Evolutionary conservation across 1,139 yeast genomes (phyloP).

Genomic region (Meyerozyma carpophila): DNA sequence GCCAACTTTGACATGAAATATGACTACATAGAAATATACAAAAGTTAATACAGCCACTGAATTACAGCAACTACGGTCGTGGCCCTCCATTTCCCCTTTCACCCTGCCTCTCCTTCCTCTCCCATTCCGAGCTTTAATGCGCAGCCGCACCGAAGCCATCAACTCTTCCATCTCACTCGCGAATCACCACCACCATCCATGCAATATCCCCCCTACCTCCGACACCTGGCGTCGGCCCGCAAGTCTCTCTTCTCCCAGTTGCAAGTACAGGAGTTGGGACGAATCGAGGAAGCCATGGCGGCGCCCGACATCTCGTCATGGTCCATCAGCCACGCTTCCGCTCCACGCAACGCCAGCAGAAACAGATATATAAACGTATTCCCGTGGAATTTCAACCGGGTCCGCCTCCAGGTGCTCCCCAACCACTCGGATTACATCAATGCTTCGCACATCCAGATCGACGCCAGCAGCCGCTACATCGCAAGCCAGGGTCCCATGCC

Average conservation of each 20-base stretch:
- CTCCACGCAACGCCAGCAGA: conserved; percentile 15
- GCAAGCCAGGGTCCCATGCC: conserved; percentile 60
- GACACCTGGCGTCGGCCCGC: background rate
- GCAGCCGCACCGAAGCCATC: too few species aligned
- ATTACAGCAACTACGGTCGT: too few species aligned
- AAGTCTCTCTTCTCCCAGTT: conserved; percentile 1
- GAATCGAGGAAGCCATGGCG: conserved; percentile 24
- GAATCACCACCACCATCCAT: background rate
- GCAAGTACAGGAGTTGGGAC: conserved; percentile 2
- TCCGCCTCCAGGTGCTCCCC: conserved; percentile 20
- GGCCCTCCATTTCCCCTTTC: background rate
- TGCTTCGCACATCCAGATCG: conserved; percentile 31
- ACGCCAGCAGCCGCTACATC: conserved; percentile 20
- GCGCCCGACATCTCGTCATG: conserved; percentile 20
- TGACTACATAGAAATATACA: too few species aligned
- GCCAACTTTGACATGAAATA: too few species aligned
- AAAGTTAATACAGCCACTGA: background rate
- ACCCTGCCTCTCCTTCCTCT: too few species aligned
- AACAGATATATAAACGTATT: conserved; percentile 40
- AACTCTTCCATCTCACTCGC: too few species aligned
- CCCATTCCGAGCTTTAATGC: background rate
- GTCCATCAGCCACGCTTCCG: conserved; percentile 18
- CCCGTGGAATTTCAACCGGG: conserved; percentile 38
- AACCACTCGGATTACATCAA: conserved; percentile 32
- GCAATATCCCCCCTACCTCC: background rate